phyloP scores from a whole-genome alignment of 2,329 filamentous ascomycete genomes.

The Aspergillus ochraceoroseus region DNA sequence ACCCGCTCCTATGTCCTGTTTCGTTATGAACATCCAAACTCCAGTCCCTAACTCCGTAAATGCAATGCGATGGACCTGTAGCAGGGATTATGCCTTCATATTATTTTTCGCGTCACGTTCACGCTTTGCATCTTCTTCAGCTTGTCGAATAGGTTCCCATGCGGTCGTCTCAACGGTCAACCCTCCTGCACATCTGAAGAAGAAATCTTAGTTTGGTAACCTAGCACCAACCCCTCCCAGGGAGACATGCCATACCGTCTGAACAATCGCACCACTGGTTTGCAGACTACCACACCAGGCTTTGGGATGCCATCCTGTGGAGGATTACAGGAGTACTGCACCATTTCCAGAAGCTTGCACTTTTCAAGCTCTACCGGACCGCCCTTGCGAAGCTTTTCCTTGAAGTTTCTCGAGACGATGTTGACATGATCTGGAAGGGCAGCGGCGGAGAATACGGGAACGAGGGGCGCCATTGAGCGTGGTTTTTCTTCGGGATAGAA shows the following conservation, averaged over 20 bases:
- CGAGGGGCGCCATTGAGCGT: slow-evolving; percentile 52
- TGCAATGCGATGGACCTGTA: slow-evolving; percentile 16
- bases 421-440: slow-evolving; percentile 51
- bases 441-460: slow-evolving; percentile 51
- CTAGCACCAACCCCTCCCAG: not conserved
- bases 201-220: slow-evolving; percentile 8
- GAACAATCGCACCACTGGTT: slow-evolving; percentile 56
- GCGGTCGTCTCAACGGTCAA: slow-evolving; percentile 59
- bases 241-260: slow-evolving; percentile 47
- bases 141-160: slow-evolving; percentile 47
- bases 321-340: slow-evolving; percentile 60
- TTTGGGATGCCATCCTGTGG: slow-evolving; percentile 41
- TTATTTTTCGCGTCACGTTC: slow-evolving; percentile 20
- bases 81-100: slow-evolving; percentile 19
- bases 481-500: not conserved
- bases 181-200: slow-evolving; percentile 46
- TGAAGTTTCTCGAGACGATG: slow-evolving; percentile 41
- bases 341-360: slow-evolving; percentile 56
- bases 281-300: slow-evolving; percentile 48
- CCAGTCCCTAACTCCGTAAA: slow-evolving; percentile 14
- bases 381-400: slow-evolving; percentile 51
- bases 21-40: slow-evolving; percentile 14
- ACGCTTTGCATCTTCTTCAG: slow-evolving; percentile 34
- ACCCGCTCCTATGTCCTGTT: slow-evolving; percentile 4
- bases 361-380: slow-evolving; percentile 48